Conservation (phyloP, 345 rosid species). For the Hypericum perforatum region DNA sequence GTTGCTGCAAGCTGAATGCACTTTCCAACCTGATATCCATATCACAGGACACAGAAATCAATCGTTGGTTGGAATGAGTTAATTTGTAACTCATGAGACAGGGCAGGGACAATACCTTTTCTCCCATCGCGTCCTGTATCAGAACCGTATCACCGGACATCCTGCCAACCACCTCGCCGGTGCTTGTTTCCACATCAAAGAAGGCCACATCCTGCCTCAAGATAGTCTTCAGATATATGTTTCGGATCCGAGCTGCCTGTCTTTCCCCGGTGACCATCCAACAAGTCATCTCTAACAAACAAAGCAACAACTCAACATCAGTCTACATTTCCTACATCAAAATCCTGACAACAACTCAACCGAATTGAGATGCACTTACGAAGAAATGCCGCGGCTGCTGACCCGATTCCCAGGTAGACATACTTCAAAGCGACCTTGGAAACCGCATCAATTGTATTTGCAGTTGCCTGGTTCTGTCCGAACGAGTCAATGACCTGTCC, state of each 20-base stretch:
- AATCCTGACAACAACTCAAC: no score
- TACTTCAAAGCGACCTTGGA: not conserved
- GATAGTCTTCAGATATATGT: not conserved
- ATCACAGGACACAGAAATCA: not conserved
- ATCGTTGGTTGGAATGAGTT: not conserved
- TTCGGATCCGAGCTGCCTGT: constrained; percentile 1
- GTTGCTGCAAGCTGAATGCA: constrained; percentile 15
- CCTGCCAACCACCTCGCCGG: constrained; percentile 4
- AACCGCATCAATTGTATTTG: not conserved
- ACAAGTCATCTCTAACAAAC: not conserved
- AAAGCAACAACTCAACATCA: not conserved
- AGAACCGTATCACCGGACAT: constrained; percentile 3
- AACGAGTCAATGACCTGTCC: constrained; percentile 1
- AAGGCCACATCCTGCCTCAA: not conserved
- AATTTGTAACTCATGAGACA: not conserved
- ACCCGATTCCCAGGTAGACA: not conserved
- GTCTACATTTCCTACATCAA: not conserved
- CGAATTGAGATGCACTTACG: not conserved
- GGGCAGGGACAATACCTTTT: not conserved
- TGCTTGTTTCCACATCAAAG: constrained; percentile 1
- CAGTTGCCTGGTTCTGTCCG: constrained; percentile 1
- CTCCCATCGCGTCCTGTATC: constrained; percentile 2
- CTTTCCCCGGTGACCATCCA: constrained; percentile 6
- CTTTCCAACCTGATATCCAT: not conserved
- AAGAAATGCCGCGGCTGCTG: not conserved